phyloP scores from a whole-genome alignment of 225 moss, liverwort and hornwort species.

The Climacium dendroides region DNA sequence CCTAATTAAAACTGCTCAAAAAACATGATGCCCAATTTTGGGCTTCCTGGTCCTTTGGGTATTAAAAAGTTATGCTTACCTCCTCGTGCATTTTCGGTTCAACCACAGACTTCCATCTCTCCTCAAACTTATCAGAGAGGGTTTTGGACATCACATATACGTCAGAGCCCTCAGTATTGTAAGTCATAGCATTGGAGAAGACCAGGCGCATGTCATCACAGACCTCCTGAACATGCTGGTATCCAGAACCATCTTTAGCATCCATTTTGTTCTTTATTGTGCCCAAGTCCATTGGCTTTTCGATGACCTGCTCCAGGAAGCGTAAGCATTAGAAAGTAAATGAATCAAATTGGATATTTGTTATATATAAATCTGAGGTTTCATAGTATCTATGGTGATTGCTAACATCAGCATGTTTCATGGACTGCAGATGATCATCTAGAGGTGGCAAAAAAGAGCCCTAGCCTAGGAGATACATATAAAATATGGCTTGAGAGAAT shows the following conservation, averaged over 20 bases:
- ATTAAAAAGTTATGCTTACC: constrained; percentile 11
- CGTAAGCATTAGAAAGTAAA: neutral
- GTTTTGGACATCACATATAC: constrained; percentile 90
- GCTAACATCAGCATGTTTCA: neutral
- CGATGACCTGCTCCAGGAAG: constrained; percentile 59
- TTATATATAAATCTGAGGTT: neutral
- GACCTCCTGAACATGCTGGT: constrained; percentile 88
- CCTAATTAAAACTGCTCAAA: neutral
- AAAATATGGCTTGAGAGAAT: neutral
- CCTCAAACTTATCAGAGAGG: constrained; percentile 90
- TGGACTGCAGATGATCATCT: neutral
- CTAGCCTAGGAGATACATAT: neutral
- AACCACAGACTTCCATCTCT: constrained; percentile 80
- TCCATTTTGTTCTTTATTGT: constrained; percentile 89
- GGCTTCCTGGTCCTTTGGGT: neutral
- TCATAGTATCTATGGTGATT: neutral
- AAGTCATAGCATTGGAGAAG: constrained; percentile 85
- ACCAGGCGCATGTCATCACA: constrained; percentile 80
- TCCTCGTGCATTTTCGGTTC: constrained; percentile 93
- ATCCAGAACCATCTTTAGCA: constrained; percentile 78
- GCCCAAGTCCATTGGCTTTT: constrained; percentile 95
- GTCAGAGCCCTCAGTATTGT: constrained; percentile 78
- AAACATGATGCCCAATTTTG: neutral
- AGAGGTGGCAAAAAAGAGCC: neutral
- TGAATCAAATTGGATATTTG: neutral